Base-by-base conservation (phyloP, 768 basidiomycete species). In the Lactifluus volemus region DNA sequence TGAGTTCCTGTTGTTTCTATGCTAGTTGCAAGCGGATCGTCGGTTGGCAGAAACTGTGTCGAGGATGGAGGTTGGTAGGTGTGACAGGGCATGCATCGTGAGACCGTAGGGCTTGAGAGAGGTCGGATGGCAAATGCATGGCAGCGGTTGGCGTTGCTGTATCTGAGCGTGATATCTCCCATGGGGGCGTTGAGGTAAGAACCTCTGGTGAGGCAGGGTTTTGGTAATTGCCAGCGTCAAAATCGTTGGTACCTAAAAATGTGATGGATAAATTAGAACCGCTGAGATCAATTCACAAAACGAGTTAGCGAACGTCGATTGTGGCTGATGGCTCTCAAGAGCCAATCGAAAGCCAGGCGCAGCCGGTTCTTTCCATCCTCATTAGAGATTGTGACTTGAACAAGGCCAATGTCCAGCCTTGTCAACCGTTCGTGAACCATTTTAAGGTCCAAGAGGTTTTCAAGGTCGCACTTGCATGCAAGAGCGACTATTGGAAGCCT, bases 381-480 rank as follows among this genome's bases (percentile, higher is more conserved):
- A 25, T 76, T 75, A 6, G 73, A 70, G 48, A 74, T 79, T 4
- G 84, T 81, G 2, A 91, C 86, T 70, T 90, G 86, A 11, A 93
- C 84, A 32, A 97, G 73, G 9, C 92, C 90, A 8, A 86, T 82
- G 66, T 90, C 86, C 70, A 87, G 87, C 38, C 76, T 73, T 38
- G 78, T 73, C 45, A 88, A 76, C 45, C 85, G 70, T 19, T 72
- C 74, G 21, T 75, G 66, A 4, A 83, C 84, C 50, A 72, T 73
- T 55, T 77, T 73, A 10, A 86, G 82, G 64, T 86, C 79, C n/a
- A 91, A 76, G 44, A 75, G 75, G 42, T 75, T 76, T 19, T 77
- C 77, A 19, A 87, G 74, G 68, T 96, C 90, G 5, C 86, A 85
- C 72, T 97, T 98, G 76, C 93, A 92, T 4, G 90, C 92, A 14